These are phyloP conservation scores for Cladosporium phlei DNA, from an alignment of 2,329 filamentous ascomycete species.

Conservation along the genomic window DNA sequence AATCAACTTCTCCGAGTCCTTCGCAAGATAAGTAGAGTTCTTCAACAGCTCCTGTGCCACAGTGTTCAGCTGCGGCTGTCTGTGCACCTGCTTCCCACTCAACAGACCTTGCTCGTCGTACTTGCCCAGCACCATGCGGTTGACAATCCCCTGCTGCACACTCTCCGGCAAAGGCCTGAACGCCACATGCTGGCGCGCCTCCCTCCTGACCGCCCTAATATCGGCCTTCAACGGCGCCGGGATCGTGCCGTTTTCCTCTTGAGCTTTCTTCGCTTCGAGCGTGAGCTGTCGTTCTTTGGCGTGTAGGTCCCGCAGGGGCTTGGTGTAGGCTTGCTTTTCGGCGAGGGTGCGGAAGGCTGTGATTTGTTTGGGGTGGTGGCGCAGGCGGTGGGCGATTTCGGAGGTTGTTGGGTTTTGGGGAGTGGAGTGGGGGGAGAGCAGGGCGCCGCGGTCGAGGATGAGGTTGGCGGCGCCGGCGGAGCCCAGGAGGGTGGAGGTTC, in stretches of 20 bases:
- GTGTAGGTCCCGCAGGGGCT: constrained; percentile 18
- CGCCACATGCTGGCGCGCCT: too few relatives aligned
- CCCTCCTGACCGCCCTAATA: neutral
- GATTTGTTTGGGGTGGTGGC: constrained; percentile 18
- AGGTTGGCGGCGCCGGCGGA: constrained; percentile 25
- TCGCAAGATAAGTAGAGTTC: constrained; percentile 24
- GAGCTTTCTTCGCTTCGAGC: constrained; percentile 11
- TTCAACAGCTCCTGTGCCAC: constrained; percentile 18
- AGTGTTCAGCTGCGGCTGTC: constrained; percentile 22
- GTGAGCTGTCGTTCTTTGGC: too few relatives aligned
- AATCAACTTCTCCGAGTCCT: constrained; percentile 30
- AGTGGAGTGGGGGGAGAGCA: constrained; percentile 4
- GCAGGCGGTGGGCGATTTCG: constrained; percentile 15
- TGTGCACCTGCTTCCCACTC: constrained; percentile 14
- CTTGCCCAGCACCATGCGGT: constrained; percentile 24
- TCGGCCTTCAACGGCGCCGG: constrained; percentile 7
- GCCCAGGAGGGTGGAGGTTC: constrained; percentile 24
- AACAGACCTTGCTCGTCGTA: constrained; percentile 21
- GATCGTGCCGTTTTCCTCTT: neutral
- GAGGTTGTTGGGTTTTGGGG: constrained; percentile 13
- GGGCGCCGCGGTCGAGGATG: constrained; percentile 24
- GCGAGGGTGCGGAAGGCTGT: constrained; percentile 18
- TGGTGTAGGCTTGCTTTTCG: constrained; percentile 19
- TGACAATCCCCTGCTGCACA: constrained; percentile 17
- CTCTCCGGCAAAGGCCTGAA: constrained; percentile 6